phyloP scores from a whole-genome alignment of 257 asterid genomes.

The Anisodus tanguticus region DNA sequence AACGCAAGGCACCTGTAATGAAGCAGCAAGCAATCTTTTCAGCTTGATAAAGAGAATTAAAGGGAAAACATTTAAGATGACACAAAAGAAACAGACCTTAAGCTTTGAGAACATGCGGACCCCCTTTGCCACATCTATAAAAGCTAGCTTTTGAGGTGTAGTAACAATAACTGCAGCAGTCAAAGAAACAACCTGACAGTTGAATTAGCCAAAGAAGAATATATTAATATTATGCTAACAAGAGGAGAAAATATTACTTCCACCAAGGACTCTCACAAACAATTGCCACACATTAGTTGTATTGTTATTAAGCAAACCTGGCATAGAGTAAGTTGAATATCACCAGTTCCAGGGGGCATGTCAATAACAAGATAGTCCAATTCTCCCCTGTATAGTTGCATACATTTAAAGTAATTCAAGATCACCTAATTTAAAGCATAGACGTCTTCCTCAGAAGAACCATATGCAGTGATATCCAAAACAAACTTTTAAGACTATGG shows the following conservation, averaged over 20 bases:
- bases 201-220: constrained; percentile 26
- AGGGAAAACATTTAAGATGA: neutral
- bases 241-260: neutral
- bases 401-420: constrained; percentile 30
- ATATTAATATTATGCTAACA: neutral
- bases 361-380: constrained; percentile 92
- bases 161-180: constrained; percentile 98
- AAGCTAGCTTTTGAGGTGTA: constrained; percentile 96
- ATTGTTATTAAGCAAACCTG: constrained; percentile 64
- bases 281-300: constrained; percentile 20
- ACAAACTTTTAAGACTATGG: no score
- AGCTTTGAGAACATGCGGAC: constrained; percentile 99
- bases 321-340: constrained; percentile 92
- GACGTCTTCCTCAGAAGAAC: neutral
- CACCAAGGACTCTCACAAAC: no score
- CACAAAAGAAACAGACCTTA: constrained; percentile 55
- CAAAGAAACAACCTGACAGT: constrained; percentile 86
- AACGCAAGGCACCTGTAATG: constrained; percentile 83
- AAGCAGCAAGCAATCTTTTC: neutral
- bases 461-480: neutral
- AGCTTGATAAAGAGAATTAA: neutral
- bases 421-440: constrained; percentile 27
- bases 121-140: constrained; percentile 96
- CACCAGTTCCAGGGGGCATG: constrained; percentile 99
- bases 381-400: constrained; percentile 75